These are phyloP conservation scores for Phylloboletellus chloephorus DNA, from an alignment of 1,284 basidiomycete genomes.

Conservation along the genomic window DNA sequence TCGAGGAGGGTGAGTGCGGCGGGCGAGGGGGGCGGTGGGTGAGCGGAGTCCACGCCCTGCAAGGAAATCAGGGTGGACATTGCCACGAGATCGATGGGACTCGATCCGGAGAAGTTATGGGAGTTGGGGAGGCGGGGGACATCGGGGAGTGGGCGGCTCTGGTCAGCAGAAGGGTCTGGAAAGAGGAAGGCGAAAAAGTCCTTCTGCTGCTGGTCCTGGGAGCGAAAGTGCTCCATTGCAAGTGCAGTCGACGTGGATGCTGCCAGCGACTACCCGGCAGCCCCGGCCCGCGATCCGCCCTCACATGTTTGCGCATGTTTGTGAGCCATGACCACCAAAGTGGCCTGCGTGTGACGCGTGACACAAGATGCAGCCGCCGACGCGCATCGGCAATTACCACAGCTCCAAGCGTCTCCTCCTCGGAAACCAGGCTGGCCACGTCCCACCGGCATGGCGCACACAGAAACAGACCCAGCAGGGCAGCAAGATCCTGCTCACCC, in stretches of 20 bases:
- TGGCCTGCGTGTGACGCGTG: neutral
- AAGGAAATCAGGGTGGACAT: slow-evolving; percentile 42
- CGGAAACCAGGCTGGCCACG: slow-evolving; percentile 48
- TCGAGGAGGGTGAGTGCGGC: slow-evolving; percentile 40
- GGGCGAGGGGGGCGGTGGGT: slow-evolving; percentile 15
- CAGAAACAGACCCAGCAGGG: slow-evolving; percentile 38
- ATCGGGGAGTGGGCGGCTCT: slow-evolving; percentile 18
- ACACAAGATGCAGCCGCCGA: slow-evolving; percentile 13
- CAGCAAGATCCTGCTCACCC: slow-evolving; percentile 66
- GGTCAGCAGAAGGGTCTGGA: slow-evolving; percentile 26
- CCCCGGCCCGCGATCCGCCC: no score
- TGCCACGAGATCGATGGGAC: slow-evolving; percentile 44
- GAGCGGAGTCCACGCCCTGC: slow-evolving; percentile 33
- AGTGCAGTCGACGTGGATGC: no score
- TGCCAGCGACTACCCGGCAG: no score
- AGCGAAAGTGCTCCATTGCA: slow-evolving; percentile 28
- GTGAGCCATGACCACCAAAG: no score
- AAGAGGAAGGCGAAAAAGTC: slow-evolving; percentile 43
- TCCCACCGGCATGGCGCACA: slow-evolving; percentile 57
- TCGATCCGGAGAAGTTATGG: slow-evolving; percentile 20
- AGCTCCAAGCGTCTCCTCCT: slow-evolving; percentile 51
- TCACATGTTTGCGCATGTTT: slow-evolving; percentile 21
- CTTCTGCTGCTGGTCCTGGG: slow-evolving; percentile 36
- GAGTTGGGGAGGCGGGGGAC: no score
- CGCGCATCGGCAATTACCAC: slow-evolving; percentile 47